Evolutionary conservation across 2,329 filamentous ascomycete genomes (phyloP), one percentile per base, ranked within the genome.

Genomic region (Trichoderma endophyticum): DNA sequence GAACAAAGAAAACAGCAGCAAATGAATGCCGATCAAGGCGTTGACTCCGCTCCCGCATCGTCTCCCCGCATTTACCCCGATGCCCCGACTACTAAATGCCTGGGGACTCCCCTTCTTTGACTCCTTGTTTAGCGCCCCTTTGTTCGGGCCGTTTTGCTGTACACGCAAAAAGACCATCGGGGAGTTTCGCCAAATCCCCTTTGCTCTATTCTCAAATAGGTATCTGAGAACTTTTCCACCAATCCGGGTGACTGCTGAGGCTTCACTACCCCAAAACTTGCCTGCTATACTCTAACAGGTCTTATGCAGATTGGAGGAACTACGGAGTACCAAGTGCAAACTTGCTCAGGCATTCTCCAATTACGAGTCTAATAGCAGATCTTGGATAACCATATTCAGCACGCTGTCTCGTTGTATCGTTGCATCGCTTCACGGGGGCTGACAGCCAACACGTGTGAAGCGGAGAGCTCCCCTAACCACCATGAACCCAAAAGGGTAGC

Each of bases 111-210:
- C 54, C 54, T 48, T 62, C 43, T 28, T 21, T 48, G 51, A 61
- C 61, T 60, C 62, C 69, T 51, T 34, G 61, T 18, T 61, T 71
- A 71, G 69, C 69, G 69, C 69, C 51, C 11, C 54, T 36, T 51
- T 66, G 60, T 71, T 71, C 69, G 69, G 69, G 69, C 69, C 69
- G 69, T 71, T 71, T 70, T 43, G 11, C 18, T 57, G 60, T 59
- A 24, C 54, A 57, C 48, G n/a, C 68, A 63, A 64, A 63, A 57
- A 71, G 60, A 18, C 61, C 69, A 60, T 71, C 69, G 69, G 69
- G 69, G 69, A 71, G 69, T 71, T 59, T 71, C 69, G 69, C 62
- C 69, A 70, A 57, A 8, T 24, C 28, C 9, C 54, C 21, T 26
- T 15, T 32, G 65, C 18, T 32, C 67, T 51, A 28, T 51, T 14